phyloP scores from a whole-genome alignment of 805 yeast species.

The Sugiyamaella smithiae region DNA sequence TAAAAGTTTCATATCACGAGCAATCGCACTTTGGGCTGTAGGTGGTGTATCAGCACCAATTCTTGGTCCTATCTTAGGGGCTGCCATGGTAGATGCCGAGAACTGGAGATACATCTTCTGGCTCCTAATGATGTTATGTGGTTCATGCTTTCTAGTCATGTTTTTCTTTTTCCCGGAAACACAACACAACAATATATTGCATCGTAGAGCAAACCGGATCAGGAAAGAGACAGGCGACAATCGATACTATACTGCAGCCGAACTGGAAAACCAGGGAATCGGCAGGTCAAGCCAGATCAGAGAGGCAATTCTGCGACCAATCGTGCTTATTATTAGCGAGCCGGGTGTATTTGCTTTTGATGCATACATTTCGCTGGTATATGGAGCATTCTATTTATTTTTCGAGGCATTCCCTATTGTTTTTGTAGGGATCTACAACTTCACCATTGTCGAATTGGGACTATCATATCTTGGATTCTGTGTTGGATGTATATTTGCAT shows the following conservation, averaged over 20 bases:
- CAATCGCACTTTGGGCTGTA: constrained; percentile 51
- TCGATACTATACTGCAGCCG: constrained; percentile 56
- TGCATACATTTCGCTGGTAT: constrained; percentile 49
- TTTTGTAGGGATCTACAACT: constrained; percentile 44
- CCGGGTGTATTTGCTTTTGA: constrained; percentile 56
- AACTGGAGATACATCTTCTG: constrained; percentile 57
- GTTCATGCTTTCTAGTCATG: constrained; percentile 39
- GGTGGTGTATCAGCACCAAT: constrained; percentile 18
- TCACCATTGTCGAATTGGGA: constrained; percentile 49
- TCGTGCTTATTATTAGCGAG: constrained; percentile 46
- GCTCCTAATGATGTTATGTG: constrained; percentile 44
- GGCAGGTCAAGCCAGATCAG: constrained; percentile 10
- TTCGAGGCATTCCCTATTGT: constrained; percentile 64
- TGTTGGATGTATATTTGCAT: constrained; percentile 48
- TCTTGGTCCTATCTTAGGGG: constrained; percentile 57
- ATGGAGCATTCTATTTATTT: constrained; percentile 53
- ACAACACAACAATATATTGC: constrained; percentile 52
- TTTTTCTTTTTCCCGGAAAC: constrained; percentile 54
- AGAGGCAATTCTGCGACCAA: constrained; percentile 36
- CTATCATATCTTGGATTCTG: constrained; percentile 46
- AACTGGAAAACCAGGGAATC: constrained; percentile 34
- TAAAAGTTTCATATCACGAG: constrained; percentile 42
- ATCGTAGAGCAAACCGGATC: constrained; percentile 43
- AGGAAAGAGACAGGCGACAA: constrained; percentile 49
- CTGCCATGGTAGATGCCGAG: constrained; percentile 45